Percentiles rank a stretch among this genome's conserved stretches.
These are phyloP conservation scores for Phlebiopsis flavidoalba DNA, from an alignment of 768 basidiomycete genomes.

Conservation along the genomic window DNA sequence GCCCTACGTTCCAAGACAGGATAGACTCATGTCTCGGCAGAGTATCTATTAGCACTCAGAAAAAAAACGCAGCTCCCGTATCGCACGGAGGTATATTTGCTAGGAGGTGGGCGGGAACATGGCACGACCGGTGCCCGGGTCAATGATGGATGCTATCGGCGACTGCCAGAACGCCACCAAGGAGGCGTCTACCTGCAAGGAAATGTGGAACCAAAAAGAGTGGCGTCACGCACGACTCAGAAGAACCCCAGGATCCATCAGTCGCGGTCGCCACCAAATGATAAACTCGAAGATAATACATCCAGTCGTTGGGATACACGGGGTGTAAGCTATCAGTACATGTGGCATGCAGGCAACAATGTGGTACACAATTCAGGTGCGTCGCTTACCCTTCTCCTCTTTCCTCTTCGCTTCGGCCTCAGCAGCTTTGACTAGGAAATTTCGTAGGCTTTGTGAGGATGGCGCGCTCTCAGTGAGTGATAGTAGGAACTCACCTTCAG, in stretches of 20 bases:
- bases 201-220: neutral
- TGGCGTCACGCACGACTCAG: neutral
- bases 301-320: neutral
- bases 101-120: neutral
- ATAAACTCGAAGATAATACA: neutral
- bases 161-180: neutral
- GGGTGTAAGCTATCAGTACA: neutral
- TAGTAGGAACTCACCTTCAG: slow-evolving; percentile 53
- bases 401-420: slow-evolving; percentile 27
- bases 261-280: neutral
- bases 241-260: neutral
- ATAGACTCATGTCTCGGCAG: neutral
- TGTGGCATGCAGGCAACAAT: neutral
- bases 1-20: too few relatives aligned
- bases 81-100: neutral
- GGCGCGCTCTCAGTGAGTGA: neutral
- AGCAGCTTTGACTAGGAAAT: slow-evolving; percentile 27
- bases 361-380: neutral
- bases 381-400: slow-evolving; percentile 16
- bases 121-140: neutral
- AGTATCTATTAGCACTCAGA: neutral
- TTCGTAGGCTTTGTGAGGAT: neutral
- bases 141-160: neutral
- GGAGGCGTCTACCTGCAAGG: neutral
- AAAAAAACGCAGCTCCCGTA: neutral